These are phyloP conservation scores for Kodamaea plutei DNA, from an alignment of 1,139 yeast genomes.

Conservation along the genomic window DNA sequence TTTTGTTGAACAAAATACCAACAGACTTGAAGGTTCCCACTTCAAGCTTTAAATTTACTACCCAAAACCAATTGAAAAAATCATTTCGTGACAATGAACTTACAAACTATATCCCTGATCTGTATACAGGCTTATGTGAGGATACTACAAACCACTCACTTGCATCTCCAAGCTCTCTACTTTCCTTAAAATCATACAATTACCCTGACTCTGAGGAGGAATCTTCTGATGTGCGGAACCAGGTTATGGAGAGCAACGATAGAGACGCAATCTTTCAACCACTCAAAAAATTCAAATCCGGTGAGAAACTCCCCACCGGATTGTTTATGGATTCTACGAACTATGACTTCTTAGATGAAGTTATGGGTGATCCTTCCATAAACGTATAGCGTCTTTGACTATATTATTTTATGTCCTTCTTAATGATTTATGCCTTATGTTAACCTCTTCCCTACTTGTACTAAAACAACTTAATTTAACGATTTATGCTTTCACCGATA, in stretches of 20 bases:
- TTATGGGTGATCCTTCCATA: slow-evolving; percentile 21
- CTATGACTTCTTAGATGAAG: slow-evolving; percentile 29
- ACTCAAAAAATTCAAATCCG: slow-evolving; percentile 8
- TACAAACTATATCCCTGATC: slow-evolving; percentile 2
- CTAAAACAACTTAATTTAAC: too few species aligned
- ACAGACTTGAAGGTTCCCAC: too few species aligned
- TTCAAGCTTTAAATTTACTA: too few species aligned
- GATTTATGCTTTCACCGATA: too few species aligned
- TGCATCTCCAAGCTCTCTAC: slow-evolving; percentile 35
- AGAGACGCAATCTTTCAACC: slow-evolving; percentile 6
- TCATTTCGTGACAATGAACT: too few species aligned
- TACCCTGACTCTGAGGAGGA: slow-evolving; percentile 20
- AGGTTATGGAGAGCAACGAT: slow-evolving; percentile 1
- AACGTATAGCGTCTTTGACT: slow-evolving; percentile 8
- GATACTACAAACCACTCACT: slow-evolving; percentile 22
- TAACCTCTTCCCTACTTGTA: too few species aligned
- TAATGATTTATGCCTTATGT: too few species aligned
- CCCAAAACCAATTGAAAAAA: too few species aligned
- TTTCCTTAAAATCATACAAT: slow-evolving; percentile 28
- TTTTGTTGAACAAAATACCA: slow-evolving; percentile 36
- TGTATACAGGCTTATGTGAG: not conserved
- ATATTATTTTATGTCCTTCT: too few species aligned
- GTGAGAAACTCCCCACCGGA: slow-evolving; percentile 7
- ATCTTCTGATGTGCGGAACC: slow-evolving; percentile 8
- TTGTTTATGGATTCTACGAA: slow-evolving; percentile 11